Evolutionary conservation across 1,284 basidiomycete genomes (phyloP).

Genomic region (Marasmius tenuissimus): DNA sequence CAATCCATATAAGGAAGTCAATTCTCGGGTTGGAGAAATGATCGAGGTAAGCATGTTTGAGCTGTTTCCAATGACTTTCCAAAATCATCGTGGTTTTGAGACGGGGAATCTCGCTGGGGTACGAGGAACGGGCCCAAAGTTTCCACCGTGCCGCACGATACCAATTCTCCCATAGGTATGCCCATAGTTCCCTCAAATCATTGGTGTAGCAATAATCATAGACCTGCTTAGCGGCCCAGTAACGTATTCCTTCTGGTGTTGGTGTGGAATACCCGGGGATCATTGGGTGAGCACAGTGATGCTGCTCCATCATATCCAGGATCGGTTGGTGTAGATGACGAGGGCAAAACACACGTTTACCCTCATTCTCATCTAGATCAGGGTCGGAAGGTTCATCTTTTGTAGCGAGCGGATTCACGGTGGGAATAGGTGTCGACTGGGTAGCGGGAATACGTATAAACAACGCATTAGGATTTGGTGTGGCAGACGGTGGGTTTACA

Average conservation of each 20-base stretch:
- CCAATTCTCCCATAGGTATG: constrained; percentile 34
- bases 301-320: constrained; percentile 24
- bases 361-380: neutral
- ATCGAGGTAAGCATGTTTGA: constrained; percentile 31
- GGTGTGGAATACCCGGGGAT: constrained; percentile 28
- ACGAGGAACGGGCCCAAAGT: constrained; percentile 14
- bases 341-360: constrained; percentile 16
- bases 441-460: neutral
- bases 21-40: constrained; percentile 29
- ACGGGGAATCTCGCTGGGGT: constrained; percentile 1
- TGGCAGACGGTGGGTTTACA: neutral
- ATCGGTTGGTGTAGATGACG: constrained; percentile 10
- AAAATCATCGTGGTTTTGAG: constrained; percentile 14
- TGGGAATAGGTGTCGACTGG: neutral
- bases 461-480: neutral
- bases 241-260: constrained; percentile 19
- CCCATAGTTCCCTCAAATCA: constrained; percentile 27
- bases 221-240: constrained; percentile 27
- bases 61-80: constrained; percentile 23
- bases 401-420: too few relatives aligned
- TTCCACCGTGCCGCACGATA: constrained; percentile 26
- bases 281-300: constrained; percentile 29
- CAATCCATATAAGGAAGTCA: constrained; percentile 30
- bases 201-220: constrained; percentile 27
- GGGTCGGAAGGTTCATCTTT: neutral